Conservation (phyloP, 1,139 yeast species). For the Casaregolazyma lundiana region DNA sequence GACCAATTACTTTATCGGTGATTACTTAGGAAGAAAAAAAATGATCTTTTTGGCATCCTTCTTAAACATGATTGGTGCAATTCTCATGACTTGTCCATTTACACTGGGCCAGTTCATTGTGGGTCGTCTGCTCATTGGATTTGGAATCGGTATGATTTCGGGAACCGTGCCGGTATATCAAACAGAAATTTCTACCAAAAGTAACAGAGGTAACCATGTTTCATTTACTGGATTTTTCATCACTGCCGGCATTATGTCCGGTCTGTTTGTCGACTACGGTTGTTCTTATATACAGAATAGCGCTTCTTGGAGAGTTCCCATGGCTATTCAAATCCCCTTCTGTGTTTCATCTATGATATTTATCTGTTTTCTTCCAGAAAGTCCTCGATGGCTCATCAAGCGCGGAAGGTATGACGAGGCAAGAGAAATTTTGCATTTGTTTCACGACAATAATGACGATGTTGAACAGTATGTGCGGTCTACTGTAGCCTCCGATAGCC, state of each 20-base stretch:
- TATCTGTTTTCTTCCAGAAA: conserved; percentile 53
- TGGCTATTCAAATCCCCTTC: conserved; percentile 23
- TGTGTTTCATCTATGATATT: conserved; percentile 17
- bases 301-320: conserved; percentile 54
- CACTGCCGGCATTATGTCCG: conserved; percentile 65
- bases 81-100: conserved; percentile 55
- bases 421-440: conserved; percentile 40
- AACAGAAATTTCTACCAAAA: conserved; percentile 67
- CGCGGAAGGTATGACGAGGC: conserved; percentile 44
- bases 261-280: conserved; percentile 68
- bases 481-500: conserved; percentile 21
- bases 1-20: conserved; percentile 57
- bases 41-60: conserved; percentile 54
- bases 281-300: conserved; percentile 36
- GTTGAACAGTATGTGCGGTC: conserved; percentile 26
- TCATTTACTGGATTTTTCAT: conserved; percentile 65
- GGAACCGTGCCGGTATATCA: conserved; percentile 16
- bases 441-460: conserved; percentile 27
- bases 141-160: conserved; percentile 40
- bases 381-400: conserved; percentile 55
- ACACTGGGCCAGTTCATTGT: conserved; percentile 62
- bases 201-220: conserved; percentile 67
- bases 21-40: conserved; percentile 60
- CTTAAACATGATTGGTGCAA: conserved; percentile 59
- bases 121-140: conserved; percentile 71